phyloP scores from a whole-genome alignment of 129 eudicot species.

The Flaveria ramosissima region DNA sequence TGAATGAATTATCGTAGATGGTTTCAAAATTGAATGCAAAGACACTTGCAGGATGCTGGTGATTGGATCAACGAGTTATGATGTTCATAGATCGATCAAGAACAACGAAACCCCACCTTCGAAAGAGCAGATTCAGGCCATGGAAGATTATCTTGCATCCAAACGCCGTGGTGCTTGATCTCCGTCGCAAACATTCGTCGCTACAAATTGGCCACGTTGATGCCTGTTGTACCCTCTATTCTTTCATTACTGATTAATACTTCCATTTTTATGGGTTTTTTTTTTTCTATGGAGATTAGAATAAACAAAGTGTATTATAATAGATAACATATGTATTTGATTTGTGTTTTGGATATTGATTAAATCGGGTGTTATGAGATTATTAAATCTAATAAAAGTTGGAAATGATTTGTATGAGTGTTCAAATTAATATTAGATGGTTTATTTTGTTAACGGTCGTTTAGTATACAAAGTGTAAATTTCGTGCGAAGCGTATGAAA shows the following conservation, averaged over 20 bases:
- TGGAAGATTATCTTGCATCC: conserved; percentile 59
- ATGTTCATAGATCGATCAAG: conserved; percentile 77
- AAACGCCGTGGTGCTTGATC: conserved; percentile 42
- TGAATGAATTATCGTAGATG: too few species aligned
- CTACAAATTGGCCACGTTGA: conserved; percentile 27
- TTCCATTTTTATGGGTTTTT: not conserved
- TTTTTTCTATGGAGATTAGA: too few species aligned
- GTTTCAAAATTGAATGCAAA: not conserved
- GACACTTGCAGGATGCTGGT: conserved; percentile 45
- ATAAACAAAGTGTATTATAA: too few species aligned
- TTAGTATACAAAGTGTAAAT: too few species aligned
- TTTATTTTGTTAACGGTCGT: too few species aligned
- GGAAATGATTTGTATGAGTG: not conserved
- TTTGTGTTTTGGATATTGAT: too few species aligned
- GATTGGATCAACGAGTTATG: conserved; percentile 61
- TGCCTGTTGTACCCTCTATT: not conserved
- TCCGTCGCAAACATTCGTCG: not conserved
- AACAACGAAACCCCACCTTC: conserved; percentile 64
- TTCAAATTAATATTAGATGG: too few species aligned
- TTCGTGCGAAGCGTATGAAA: too few species aligned
- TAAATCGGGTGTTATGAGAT: too few species aligned
- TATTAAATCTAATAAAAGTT: too few species aligned
- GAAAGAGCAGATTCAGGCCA: conserved; percentile 53
- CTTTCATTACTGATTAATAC: not conserved
- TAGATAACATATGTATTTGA: too few species aligned